Conservation (phyloP, 306 rosid species). For the Sicyos edulis region DNA sequence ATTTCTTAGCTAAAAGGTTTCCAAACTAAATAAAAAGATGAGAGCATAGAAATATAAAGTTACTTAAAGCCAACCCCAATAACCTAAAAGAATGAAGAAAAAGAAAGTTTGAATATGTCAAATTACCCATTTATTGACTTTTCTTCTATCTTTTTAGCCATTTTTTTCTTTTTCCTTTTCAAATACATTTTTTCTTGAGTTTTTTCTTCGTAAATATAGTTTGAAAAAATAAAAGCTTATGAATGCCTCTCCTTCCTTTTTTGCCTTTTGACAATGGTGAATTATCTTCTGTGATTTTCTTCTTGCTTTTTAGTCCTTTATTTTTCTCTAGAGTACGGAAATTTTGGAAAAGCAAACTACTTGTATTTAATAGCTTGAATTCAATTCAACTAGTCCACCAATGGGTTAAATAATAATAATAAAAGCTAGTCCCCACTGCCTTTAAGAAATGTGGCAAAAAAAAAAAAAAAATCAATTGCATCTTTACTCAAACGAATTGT, state of each 20-base stretch:
- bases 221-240: neutral
- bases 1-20: conserved; percentile 72
- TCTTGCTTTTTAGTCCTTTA: neutral
- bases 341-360: conserved; percentile 10
- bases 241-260: neutral
- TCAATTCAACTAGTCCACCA: neutral
- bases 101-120: conserved; percentile 14
- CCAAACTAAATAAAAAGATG: conserved; percentile 43
- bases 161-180: neutral
- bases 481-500: too few species aligned
- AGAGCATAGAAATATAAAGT: conserved; percentile 34
- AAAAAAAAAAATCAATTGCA: neutral
- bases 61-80: conserved; percentile 6
- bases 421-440: neutral
- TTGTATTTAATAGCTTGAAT: neutral
- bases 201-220: neutral
- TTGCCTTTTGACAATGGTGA: neutral
- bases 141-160: neutral
- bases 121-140: conserved; percentile 3
- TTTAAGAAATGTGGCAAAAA: neutral
- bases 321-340: neutral
- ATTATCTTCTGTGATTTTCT: neutral
- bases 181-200: neutral
- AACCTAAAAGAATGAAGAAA: neutral
- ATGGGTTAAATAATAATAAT: too few species aligned